These are phyloP conservation scores for Leishmania tarentolae DNA, from an alignment of 208 protist genomes.

Conservation along the genomic window DNA sequence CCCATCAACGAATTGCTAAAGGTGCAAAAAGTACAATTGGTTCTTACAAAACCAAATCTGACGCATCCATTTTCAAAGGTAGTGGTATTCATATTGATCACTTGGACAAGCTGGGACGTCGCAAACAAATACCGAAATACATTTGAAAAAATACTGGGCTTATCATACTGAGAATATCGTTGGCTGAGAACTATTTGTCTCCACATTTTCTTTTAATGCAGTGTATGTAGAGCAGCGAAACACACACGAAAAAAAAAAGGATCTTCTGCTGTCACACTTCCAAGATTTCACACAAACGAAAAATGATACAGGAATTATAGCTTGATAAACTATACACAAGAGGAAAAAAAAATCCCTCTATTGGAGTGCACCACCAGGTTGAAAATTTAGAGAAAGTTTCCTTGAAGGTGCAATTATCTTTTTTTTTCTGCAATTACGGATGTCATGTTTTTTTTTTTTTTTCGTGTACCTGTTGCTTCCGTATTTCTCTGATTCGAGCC, in stretches of 20 bases:
- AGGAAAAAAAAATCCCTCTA: background rate
- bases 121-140: conserved; percentile 41
- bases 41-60: conserved; percentile 9
- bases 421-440: background rate
- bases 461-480: background rate
- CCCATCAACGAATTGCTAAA: conserved; percentile 55
- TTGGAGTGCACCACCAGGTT: background rate
- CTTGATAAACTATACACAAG: background rate
- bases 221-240: background rate
- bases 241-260: background rate
- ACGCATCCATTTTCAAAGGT: conserved; percentile 26
- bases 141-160: conserved; percentile 3
- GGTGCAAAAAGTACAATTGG: conserved; percentile 37
- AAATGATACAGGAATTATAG: background rate
- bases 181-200: background rate
- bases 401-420: background rate
- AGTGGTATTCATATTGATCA: conserved; percentile 77
- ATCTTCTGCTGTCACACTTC: background rate
- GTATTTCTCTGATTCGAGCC: background rate
- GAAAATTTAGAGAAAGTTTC: background rate
- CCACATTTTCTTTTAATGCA: background rate
- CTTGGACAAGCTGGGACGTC: conserved; percentile 66
- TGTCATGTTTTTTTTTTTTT: background rate
- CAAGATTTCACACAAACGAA: background rate
- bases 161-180: conserved; percentile 5